Conservation (phyloP, 352 stramenopile species). For the Elongisporangium senticosum region DNA sequence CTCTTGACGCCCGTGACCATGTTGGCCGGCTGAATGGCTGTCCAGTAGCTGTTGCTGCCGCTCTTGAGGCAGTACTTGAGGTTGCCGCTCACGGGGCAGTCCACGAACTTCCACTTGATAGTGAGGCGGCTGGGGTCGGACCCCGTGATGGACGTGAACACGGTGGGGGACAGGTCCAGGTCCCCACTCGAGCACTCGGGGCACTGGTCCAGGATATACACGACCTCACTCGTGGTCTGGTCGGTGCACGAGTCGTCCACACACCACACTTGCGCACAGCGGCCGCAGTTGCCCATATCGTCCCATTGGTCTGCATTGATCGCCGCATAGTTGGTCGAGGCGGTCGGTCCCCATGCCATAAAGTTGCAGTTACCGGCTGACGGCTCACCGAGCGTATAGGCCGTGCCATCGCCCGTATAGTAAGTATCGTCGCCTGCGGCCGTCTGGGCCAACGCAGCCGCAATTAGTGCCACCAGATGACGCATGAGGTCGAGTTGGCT, state of each 20-base stretch:
- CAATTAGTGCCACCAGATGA: not conserved
- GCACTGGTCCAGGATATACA: slow-evolving; percentile 70
- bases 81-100: slow-evolving; percentile 47
- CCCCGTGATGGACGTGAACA: slow-evolving; percentile 69
- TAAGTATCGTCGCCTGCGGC: slow-evolving; percentile 12
- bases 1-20: slow-evolving; percentile 39
- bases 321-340: slow-evolving; percentile 55
- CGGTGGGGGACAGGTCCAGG: slow-evolving; percentile 59
- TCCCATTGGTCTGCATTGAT: slow-evolving; percentile 61
- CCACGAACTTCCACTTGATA: slow-evolving; percentile 64
- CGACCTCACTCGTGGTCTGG: slow-evolving; percentile 39
- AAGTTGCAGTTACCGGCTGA: slow-evolving; percentile 62
- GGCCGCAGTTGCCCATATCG: slow-evolving; percentile 40
- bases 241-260: slow-evolving; percentile 43
- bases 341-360: slow-evolving; percentile 38
- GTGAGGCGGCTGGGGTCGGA: slow-evolving; percentile 42
- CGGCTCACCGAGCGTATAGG: slow-evolving; percentile 42
- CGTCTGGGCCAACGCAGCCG: slow-evolving; percentile 7
- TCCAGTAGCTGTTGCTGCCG: slow-evolving; percentile 56
- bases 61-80: slow-evolving; percentile 66
- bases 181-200: slow-evolving; percentile 63
- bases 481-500: not conserved
- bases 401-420: slow-evolving; percentile 42
- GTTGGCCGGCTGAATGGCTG: slow-evolving; percentile 60
- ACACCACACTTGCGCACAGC: slow-evolving; percentile 58